Base-by-base conservation (phyloP, 2,329 filamentous ascomycete genomes). In the Sporothrix inflata region DNA sequence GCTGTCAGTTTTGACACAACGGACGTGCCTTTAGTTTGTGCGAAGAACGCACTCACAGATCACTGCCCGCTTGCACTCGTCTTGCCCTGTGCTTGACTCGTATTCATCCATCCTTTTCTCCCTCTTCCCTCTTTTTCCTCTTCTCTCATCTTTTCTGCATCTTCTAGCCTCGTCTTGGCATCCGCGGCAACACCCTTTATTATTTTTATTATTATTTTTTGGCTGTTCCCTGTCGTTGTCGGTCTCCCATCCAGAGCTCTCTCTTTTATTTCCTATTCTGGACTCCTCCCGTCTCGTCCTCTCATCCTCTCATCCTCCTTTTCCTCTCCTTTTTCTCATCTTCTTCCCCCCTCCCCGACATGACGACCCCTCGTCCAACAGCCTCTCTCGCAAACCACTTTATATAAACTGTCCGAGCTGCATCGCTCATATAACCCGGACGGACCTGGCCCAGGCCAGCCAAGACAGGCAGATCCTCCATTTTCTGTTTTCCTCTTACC, bases 1-100 rank as follows among this genome's bases (percentile, higher is more conserved):
- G 61, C 61, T 47, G 61, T 66, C 61, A 66, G 14, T 65, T 66
- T 45, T 66, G 60, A 65, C 38, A 42, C 60, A 47, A 45, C 60
- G 40, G 38, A 65, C 38, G 60, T 27, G 60, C 60, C 60, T 63
- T 38, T 60, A 60, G 55, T n/a, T n/a, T n/a, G n/a, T n/a, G n/a
- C n/a, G n/a, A n/a, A n/a, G n/a, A n/a, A n/a, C n/a, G n/a, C n/a
- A n/a, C n/a, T n/a, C n/a, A n/a, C n/a, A n/a, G n/a, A n/a, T n/a
- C n/a, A n/a, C n/a, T n/a, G n/a, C n/a, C n/a, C n/a, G n/a, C n/a
- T n/a, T n/a, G n/a, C 47, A 51, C 34, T 14, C 38, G n/a, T n/a
- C 38, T 63, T 63, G 60, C 60, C 38, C 40, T 30, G n/a, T n/a
- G n/a, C n/a, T n/a, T n/a, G n/a, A n/a, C n/a, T n/a, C n/a, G n/a